Evolutionary conservation across 2,329 filamentous ascomycete species (phyloP), one percentile per base, ranked within the genome.

Genomic region (Arthrocladium fulminans): DNA sequence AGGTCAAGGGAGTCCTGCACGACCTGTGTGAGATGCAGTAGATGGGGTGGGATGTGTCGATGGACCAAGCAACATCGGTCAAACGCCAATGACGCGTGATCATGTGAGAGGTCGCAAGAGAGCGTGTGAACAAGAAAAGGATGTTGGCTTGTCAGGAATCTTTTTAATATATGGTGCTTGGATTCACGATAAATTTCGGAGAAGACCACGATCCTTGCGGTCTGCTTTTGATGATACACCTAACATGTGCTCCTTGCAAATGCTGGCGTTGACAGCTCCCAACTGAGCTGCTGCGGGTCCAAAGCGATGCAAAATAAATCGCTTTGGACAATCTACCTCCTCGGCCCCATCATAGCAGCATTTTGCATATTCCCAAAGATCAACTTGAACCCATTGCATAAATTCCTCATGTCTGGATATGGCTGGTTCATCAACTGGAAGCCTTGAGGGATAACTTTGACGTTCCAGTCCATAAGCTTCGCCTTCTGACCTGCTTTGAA

Each of bases 331-430:
- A 13, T n/a, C 27, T 37, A 46, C 19, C 48, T 30, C 15, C 32
- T 20, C 12, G 35, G 15, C 12, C 47, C 39, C 41, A 50, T 41
- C 20, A 37, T 37, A 25, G 24, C 61, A 12, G 59, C 56, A 27
- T 59, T 62, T 57, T 73, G 68, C 75, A 83, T 74, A 65, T 82
- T 85, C 51, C 74, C 73, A 64, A 88, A 88, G 47, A 89, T 74
- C 61, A 90, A 68, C 75, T 97, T 97, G 75, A 97, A 97, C 4
- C 90, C 92, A 69, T 98, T 98, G 74, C 90, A 95, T 54, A 98
- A 73, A 42, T 88, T 88, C 57, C 84, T 79, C 86, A 97, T 95
- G 61, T 97, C 89, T 1, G 92, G 90, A 64, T 98, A 98, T 45
- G 84, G 79, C 57, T 86, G 85, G 57, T 85, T 86, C 68, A 88